phyloP scores from a whole-genome alignment of 331 rosid species.

The Rhamnella rubrinervis region DNA sequence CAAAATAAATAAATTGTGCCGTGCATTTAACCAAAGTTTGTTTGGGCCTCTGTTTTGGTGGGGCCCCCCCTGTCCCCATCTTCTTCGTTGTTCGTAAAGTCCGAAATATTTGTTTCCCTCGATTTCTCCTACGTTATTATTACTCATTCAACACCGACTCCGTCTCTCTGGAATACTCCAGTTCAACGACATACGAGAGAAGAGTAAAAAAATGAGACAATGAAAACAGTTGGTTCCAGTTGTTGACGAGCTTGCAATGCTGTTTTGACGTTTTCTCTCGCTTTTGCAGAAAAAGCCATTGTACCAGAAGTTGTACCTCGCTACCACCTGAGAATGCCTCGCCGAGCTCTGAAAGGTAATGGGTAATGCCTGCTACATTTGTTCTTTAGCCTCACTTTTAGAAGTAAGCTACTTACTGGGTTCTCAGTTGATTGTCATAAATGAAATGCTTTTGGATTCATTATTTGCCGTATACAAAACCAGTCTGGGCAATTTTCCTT shows the following conservation, averaged over 20 bases:
- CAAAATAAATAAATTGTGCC: too few relatives aligned
- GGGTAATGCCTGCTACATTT: slow-evolving; percentile 2
- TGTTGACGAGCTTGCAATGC: neutral
- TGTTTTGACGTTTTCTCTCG: neutral
- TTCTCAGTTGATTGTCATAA: neutral
- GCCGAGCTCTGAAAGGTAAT: slow-evolving; percentile 43
- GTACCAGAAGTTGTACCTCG: slow-evolving; percentile 3
- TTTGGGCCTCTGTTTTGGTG: too few relatives aligned
- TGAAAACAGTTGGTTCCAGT: neutral
- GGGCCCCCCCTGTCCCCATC: too few relatives aligned
- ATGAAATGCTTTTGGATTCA: too few relatives aligned
- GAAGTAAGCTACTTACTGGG: neutral
- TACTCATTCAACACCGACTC: too few relatives aligned
- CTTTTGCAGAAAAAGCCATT: neutral
- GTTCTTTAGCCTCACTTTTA: neutral
- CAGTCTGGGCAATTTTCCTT: neutral
- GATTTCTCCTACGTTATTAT: too few relatives aligned
- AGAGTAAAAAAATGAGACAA: neutral
- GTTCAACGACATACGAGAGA: too few relatives aligned
- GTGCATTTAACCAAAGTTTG: too few relatives aligned
- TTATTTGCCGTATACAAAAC: too few relatives aligned
- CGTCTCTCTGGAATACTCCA: too few relatives aligned
- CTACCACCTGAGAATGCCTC: slow-evolving; percentile 36
- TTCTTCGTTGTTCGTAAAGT: too few relatives aligned
- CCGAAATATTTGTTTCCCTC: too few relatives aligned